Conservation (phyloP, 2,329 filamentous ascomycete species). For the Talaromyces albobiverticillius region DNA sequence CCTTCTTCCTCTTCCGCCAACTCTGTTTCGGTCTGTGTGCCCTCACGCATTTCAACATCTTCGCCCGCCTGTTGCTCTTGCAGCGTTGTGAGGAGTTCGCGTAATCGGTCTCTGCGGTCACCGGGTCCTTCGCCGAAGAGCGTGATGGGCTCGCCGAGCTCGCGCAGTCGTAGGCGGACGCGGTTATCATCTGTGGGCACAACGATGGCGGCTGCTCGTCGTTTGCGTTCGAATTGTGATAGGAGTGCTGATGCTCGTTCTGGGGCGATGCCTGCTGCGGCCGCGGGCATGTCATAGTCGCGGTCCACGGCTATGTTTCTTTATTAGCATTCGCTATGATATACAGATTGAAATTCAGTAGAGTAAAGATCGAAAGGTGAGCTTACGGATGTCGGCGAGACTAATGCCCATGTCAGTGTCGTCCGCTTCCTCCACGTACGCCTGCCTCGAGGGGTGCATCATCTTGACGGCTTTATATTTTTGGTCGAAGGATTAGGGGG, state of each 20-base stretch:
- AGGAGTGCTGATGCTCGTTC: constrained; percentile 83
- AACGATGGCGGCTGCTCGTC: constrained; percentile 79
- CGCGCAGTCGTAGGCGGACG: constrained; percentile 75
- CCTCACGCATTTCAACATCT: constrained; percentile 55
- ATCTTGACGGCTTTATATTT: constrained; percentile 30
- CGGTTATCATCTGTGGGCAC: constrained; percentile 92
- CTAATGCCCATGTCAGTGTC: constrained; percentile 61
- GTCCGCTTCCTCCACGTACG: constrained; percentile 80
- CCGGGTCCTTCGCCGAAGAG: constrained; percentile 87
- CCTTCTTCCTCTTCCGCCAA: constrained; percentile 77
- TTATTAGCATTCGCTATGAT: not conserved
- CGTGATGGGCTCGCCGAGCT: constrained; percentile 89
- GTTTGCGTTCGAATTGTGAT: constrained; percentile 86
- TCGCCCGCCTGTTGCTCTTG: constrained; percentile 58
- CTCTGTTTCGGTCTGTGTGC: constrained; percentile 42
- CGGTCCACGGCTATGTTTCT: constrained; percentile 61
- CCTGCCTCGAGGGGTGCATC: constrained; percentile 85
- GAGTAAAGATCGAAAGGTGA: not conserved
- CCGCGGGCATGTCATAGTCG: constrained; percentile 76
- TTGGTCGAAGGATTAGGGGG: not conserved
- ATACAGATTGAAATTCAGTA: too few species aligned
- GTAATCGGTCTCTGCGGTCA: constrained; percentile 81
- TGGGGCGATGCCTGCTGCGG: constrained; percentile 63
- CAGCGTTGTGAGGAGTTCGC: constrained; percentile 73
- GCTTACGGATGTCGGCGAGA: constrained; percentile 62